Conservation (phyloP, 2,329 filamentous ascomycete genomes). For the Fusarium fujikuroi region DNA sequence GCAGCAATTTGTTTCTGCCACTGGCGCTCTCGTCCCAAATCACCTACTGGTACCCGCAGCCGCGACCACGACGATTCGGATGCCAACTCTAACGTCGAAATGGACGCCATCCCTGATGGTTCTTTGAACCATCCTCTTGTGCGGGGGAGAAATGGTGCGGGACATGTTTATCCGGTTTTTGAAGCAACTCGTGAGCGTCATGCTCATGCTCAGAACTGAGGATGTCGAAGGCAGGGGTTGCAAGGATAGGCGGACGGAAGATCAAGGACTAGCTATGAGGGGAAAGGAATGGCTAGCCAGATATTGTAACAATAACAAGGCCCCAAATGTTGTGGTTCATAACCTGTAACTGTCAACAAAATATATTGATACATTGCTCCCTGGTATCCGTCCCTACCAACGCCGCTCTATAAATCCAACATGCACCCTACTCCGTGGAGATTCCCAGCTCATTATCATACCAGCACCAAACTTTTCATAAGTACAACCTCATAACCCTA, state of each 20-base stretch:
- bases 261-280: neutral
- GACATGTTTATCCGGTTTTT: neutral
- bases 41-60: neutral
- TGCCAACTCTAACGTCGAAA: neutral
- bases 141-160: neutral
- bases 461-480: constrained; percentile 6
- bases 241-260: too few relatives aligned
- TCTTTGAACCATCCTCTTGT: neutral
- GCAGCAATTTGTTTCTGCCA: neutral
- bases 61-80: neutral
- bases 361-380: constrained; percentile 19
- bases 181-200: neutral
- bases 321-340: neutral
- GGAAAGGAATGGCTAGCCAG: neutral
- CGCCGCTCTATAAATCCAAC: constrained; percentile 36
- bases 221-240: too few relatives aligned
- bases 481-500: neutral
- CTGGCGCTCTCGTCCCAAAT: neutral
- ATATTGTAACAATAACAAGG: too few relatives aligned
- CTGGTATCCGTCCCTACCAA: constrained; percentile 15
- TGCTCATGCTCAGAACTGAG: neutral
- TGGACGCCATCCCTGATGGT: neutral
- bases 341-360: neutral
- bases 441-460: constrained; percentile 27
- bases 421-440: constrained; percentile 40